Evolutionary conservation across 768 basidiomycete species (phyloP).

Genomic region (Panaeolus cyanescens): DNA sequence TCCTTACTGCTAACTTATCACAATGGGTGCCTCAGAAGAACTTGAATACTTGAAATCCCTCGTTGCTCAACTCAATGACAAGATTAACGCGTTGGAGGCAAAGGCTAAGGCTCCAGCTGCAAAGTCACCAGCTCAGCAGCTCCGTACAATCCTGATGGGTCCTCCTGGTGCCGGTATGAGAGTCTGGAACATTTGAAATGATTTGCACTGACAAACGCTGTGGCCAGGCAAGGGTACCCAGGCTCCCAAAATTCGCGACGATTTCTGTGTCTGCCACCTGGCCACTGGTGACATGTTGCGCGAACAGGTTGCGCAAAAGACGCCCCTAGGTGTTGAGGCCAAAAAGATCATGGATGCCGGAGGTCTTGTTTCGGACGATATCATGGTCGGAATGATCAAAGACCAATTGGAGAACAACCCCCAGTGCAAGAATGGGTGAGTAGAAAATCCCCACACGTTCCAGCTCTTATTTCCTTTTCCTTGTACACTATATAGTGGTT

Average conservation of each 20-base stretch:
- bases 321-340: conserved; percentile 84
- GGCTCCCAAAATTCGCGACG: conserved; percentile 88
- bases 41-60: conserved; percentile 95
- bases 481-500: no score
- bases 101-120: conserved; percentile 52
- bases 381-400: conserved; percentile 98
- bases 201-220: conserved; percentile 1
- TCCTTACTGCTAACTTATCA: conserved; percentile 17
- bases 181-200: not conserved
- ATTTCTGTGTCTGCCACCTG: conserved; percentile 96
- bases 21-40: conserved; percentile 73
- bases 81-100: conserved; percentile 80
- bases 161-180: conserved; percentile 94
- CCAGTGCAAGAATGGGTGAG: conserved; percentile 94
- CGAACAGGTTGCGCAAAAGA: conserved; percentile 87
- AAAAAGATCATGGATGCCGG: conserved; percentile 99
- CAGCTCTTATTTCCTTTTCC: not conserved
- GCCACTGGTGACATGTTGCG: conserved; percentile 99
- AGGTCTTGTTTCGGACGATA: conserved; percentile 93
- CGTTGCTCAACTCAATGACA: conserved; percentile 86
- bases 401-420: conserved; percentile 93
- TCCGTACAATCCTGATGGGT: conserved; percentile 90
- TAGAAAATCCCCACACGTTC: not conserved
- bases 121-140: conserved; percentile 74
- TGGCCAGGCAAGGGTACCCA: conserved; percentile 94